Evolutionary conservation across 768 basidiomycete species (phyloP), one percentile per base, ranked within the genome.

Genomic region (Termitomyces sp.): DNA sequence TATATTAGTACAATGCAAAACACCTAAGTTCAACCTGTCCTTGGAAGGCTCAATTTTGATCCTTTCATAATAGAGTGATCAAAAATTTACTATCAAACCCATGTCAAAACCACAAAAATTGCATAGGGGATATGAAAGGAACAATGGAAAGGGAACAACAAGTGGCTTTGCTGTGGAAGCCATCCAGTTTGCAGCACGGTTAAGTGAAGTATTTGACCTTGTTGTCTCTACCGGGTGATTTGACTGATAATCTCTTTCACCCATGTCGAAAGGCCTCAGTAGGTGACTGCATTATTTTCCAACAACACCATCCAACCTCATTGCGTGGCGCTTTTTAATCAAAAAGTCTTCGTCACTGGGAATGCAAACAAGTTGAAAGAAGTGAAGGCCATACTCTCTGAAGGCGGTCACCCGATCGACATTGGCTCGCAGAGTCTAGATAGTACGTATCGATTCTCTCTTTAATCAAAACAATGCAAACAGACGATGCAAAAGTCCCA

Each of bases 361-460:
- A 98, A 98, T 69, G 83, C 87, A 20, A 93, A 95, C 77, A 98
- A 98, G 72, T 78, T 98, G 30, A 81, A 79, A 59, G 96, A 98
- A 75, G 93, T 95, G 60, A 84, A 85, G 66, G 82, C 84, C 34
- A 98, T 98, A 68, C 79, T 98, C 18, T 81, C 81, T 0, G 75
- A 82, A 15, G 85, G 85, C 5, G 67, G 74, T 16, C 71, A 79
- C n/a, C 83, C 87, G 9, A 83, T 98, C 63, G 82, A 87, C 55
- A 82, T 98, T 51, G 86, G 88, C 54, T 89, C 91, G 2, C 81
- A 81, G 66, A 85, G 82, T 63, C 79, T 98, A 18, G 92, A 97
- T 63, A 83, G 95, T 89, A 70, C 71, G 89, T 77, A 46, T 37
- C 24, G 22, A 3, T 34, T 33, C 4, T 37, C 7, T 44, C 16